These are phyloP conservation scores for Ostreobium quekettii DNA, from an alignment of 139 green algal species.

Conservation along the genomic window DNA sequence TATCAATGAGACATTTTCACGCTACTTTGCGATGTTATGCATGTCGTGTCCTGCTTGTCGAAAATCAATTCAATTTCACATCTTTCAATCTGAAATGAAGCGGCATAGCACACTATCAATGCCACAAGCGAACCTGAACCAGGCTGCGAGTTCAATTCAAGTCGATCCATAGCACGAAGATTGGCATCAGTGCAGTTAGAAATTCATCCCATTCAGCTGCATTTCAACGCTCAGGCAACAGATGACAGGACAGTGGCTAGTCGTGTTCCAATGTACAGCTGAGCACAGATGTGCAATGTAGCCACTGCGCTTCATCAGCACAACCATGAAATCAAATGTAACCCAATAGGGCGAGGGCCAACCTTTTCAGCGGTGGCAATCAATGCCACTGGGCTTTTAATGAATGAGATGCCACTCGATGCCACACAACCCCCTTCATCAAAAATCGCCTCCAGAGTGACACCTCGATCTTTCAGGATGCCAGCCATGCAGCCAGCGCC, in stretches of 20 bases:
- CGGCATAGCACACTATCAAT: too few relatives aligned
- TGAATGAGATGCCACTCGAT: conserved; percentile 39
- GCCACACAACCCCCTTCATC: conserved; percentile 56
- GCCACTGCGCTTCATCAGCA: not conserved
- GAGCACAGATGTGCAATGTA: not conserved
- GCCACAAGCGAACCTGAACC: too few relatives aligned
- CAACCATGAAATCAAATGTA: not conserved
- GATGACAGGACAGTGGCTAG: not conserved
- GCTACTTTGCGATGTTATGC: not conserved
- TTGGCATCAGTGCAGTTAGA: too few relatives aligned
- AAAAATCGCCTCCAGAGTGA: conserved; percentile 45
- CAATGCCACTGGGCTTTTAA: conserved; percentile 36
- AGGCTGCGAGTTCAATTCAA: too few relatives aligned
- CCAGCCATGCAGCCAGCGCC: conserved; percentile 27
- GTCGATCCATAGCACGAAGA: too few relatives aligned
- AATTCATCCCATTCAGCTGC: not conserved
- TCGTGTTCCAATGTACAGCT: too few relatives aligned
- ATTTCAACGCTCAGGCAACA: not conserved
- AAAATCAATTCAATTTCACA: not conserved
- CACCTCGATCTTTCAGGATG: not conserved
- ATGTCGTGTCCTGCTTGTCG: not conserved
- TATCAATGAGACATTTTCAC: not conserved
- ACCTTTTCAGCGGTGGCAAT: conserved; percentile 60
- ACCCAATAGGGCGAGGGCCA: not conserved
- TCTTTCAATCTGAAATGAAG: not conserved